phyloP scores from a whole-genome alignment of 805 yeast species.

The Saccharomycopsis sp. region DNA sequence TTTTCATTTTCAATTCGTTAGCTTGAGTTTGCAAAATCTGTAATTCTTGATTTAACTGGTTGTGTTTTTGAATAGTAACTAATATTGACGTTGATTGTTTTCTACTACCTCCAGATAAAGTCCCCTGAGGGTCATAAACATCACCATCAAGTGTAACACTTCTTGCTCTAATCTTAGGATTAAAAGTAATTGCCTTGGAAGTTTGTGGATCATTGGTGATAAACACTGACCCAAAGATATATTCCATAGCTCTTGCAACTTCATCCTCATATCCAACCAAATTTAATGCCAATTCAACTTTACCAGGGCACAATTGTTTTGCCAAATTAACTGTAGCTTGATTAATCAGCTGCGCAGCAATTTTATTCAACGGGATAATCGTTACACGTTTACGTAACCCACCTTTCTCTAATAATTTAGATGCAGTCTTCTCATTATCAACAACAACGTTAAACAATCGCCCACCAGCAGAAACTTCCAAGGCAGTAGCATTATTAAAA shows the following conservation, averaged over 20 bases:
- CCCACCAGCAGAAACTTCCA: conserved; percentile 93
- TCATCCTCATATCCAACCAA: conserved; percentile 68
- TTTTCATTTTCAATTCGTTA: conserved; percentile 31
- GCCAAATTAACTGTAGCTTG: conserved; percentile 54
- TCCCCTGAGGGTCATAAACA: conserved; percentile 92
- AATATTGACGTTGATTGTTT: conserved; percentile 51
- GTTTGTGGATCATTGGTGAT: conserved; percentile 83
- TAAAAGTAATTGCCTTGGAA: conserved; percentile 83
- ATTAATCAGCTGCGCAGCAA: conserved; percentile 50
- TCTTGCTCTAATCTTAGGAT: conserved; percentile 70
- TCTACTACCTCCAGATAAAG: conserved; percentile 91
- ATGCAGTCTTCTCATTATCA: conserved; percentile 79
- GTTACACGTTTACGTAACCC: conserved; percentile 77
- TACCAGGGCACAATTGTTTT: conserved; percentile 68
- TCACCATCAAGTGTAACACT: conserved; percentile 92
- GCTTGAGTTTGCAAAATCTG: conserved; percentile 39
- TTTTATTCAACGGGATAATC: conserved; percentile 85
- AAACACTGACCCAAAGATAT: conserved; percentile 84
- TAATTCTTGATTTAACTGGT: conserved; percentile 36
- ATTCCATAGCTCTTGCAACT: conserved; percentile 77
- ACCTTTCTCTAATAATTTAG: conserved; percentile 73
- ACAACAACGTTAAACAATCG: conserved; percentile 85
- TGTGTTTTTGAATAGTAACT: conserved; percentile 58
- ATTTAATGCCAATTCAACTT: conserved; percentile 85
- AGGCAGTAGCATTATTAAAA: conserved; percentile 62